Base-by-base conservation (phyloP, 805 yeast species). In the Barnettozyma botsteinii region DNA sequence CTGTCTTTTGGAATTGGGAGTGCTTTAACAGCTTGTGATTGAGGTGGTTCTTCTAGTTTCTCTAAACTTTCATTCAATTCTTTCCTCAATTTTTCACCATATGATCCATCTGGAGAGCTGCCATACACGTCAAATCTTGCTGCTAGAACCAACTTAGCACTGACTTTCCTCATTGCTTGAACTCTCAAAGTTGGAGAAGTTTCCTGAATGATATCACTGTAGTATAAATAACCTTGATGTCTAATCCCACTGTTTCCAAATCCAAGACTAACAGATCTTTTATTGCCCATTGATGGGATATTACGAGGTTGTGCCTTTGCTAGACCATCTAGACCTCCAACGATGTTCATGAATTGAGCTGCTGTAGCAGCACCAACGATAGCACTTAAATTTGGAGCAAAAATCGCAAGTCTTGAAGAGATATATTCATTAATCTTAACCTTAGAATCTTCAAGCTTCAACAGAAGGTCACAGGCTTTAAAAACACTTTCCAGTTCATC, bases 231-330 rank as follows among this genome's bases (percentile, higher is more conserved):
- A 0, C 96, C 96, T 37, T 79, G 74, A 42, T 80, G 82, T 30
- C 83, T 60, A 8, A 71, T 65, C 10, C 75, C 77, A 12, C 64
- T 52, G 11, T 64, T 60, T 6, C 76, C 74, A 33, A 66, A 56
- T 1, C 68, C 70, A 15, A 65, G 53, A 0, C 66, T 57, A 42
- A 57, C 50, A 30, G 61, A 59, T 38, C 70, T 61, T 31, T 70
- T 70, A 12, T 74, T 73, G 0, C 96, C 96, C 35, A 86, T 63
- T 0, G 94, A 76, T 0, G 95, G 79, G 18, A 91, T 53, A 55
- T 91, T 91, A 52, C 97, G 85, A 4, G 95, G 71, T 0, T 96
- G 96, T 0, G 85, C 75, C 23, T 60, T 63, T 3, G 87, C 76
- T 9, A 91, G 62, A 7, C 75, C 79, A 11, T 63, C 64, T 5